Evolutionary conservation across 345 rosid species (phyloP), one percentile per base, ranked within the genome.

Genomic region (Hypericum perforatum): DNA sequence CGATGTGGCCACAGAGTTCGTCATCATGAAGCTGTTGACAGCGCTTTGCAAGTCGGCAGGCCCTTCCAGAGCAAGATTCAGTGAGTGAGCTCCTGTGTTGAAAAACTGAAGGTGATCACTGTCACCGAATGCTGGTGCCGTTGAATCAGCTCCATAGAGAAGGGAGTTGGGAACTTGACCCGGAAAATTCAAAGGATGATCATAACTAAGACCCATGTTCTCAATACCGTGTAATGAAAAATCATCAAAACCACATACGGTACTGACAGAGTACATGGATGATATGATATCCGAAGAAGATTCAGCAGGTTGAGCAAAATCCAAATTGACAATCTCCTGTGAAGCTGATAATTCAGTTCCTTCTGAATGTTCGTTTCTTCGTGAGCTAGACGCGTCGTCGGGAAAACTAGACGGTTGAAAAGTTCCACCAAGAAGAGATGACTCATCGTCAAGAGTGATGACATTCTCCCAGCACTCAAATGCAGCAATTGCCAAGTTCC

Each of bases 261-360:
- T 71, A 44, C 73, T 85, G 0, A 74, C 66, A 44, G 82, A 70
- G 55, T 81, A 85, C 38, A 85, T 68, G 69, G 83, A 75, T n/a
- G 92, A 79, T 39, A 81, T 74, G 43, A 77, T 70, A 61, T 81
- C 88, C 0, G 94, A 84, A 60, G 88, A 81, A 43, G 84, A 51
- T 7, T 64, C 73, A 57, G 62, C 70, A 16, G 76, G 58, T 42
- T 75, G 87, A 43, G 79, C 58, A 59, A 75, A 84, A 60, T 85
- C 95, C 64, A 74, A 70, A 32, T 80, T 91, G 12, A 58, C 76
- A 36, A 64, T 63, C 63, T 65, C 73, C 57, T 72, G 78, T 51
- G 83, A 72, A 65, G 72, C 62, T 40, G 66, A 41, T 45, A 62
- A 48, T 64, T 69, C 72, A 72, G 59, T 62, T 10, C 69, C 71